phyloP scores from a whole-genome alignment of 179 eudicot genomes.

The Spinacia oleracea region DNA sequence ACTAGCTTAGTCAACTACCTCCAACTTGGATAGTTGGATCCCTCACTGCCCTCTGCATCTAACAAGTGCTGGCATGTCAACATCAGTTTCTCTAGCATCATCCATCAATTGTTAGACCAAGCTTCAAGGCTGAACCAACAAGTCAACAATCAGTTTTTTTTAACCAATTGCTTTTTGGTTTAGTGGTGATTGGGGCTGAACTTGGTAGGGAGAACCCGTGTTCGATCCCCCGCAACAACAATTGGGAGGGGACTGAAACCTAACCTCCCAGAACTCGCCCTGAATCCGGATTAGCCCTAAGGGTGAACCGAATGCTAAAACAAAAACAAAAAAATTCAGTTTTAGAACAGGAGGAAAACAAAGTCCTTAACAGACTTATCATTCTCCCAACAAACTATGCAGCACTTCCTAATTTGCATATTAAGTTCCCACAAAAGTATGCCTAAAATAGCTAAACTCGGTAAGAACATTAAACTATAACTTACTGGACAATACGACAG shows the following conservation, averaged over 20 bases:
- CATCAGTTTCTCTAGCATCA: slow-evolving; percentile 59
- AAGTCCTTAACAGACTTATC: slow-evolving; percentile 82
- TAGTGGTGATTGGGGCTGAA: too few species aligned
- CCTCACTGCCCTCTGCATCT: slow-evolving; percentile 67
- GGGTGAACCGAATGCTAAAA: too few species aligned
- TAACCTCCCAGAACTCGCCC: too few species aligned
- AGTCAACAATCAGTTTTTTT: slow-evolving; percentile 67
- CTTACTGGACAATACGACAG: neutral
- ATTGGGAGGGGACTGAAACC: too few species aligned
- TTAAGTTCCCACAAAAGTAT: neutral
- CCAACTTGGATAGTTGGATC: slow-evolving; percentile 85
- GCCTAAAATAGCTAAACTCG: too few species aligned
- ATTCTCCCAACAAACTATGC: slow-evolving; percentile 50
- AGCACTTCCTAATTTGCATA: too few species aligned
- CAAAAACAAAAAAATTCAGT: too few species aligned
- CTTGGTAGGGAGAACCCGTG: too few species aligned
- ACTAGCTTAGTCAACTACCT: slow-evolving; percentile 61
- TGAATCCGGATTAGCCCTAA: too few species aligned
- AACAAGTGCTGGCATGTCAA: slow-evolving; percentile 60
- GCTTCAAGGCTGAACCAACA: slow-evolving; percentile 87
- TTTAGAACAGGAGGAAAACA: slow-evolving; percentile 62
- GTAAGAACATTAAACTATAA: too few species aligned
- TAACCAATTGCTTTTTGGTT: too few species aligned
- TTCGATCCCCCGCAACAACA: too few species aligned
- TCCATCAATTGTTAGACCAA: slow-evolving; percentile 84